phyloP scores from a whole-genome alignment of 208 protist genomes.

The Angomonas ambiguus region DNA sequence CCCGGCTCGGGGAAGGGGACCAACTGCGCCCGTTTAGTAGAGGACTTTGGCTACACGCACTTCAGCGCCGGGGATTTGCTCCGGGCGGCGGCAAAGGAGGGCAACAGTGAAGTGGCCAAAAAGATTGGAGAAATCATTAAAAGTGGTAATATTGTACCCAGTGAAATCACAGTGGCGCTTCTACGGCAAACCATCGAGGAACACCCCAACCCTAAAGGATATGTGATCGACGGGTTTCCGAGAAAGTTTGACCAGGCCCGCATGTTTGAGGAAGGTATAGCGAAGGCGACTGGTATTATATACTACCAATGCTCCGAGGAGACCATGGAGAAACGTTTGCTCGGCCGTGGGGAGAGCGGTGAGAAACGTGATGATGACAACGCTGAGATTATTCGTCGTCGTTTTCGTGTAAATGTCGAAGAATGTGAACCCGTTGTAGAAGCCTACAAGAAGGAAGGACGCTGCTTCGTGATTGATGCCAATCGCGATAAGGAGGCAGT shows the following conservation, averaged over 20 bases:
- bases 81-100: slow-evolving; percentile 54
- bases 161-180: slow-evolving; percentile 85
- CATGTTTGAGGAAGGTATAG: slow-evolving; percentile 84
- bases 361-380: slow-evolving; percentile 75
- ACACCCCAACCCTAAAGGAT: slow-evolving; percentile 60
- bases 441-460: slow-evolving; percentile 52
- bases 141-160: slow-evolving; percentile 79
- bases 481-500: slow-evolving; percentile 61
- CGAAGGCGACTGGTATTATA: slow-evolving; percentile 49
- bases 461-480: slow-evolving; percentile 62
- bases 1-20: slow-evolving; percentile 87
- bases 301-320: slow-evolving; percentile 78
- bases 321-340: slow-evolving; percentile 69
- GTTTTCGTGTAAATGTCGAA: slow-evolving; percentile 75
- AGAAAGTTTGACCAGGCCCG: slow-evolving; percentile 77
- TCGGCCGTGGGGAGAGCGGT: slow-evolving; percentile 31
- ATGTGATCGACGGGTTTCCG: slow-evolving; percentile 88
- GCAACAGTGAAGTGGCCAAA: slow-evolving; percentile 60
- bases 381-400: slow-evolving; percentile 53
- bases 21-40: slow-evolving; percentile 63
- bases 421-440: slow-evolving; percentile 86
- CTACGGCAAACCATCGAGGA: slow-evolving; percentile 58
- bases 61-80: slow-evolving; percentile 85
- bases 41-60: slow-evolving; percentile 83
- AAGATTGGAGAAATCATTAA: slow-evolving; percentile 64